Percentiles rank a stretch among this genome's conserved stretches.
These are phyloP conservation scores for Verticillium nonalfalfae DNA, from an alignment of 2,329 filamentous ascomycete genomes.

Conservation along the genomic window DNA sequence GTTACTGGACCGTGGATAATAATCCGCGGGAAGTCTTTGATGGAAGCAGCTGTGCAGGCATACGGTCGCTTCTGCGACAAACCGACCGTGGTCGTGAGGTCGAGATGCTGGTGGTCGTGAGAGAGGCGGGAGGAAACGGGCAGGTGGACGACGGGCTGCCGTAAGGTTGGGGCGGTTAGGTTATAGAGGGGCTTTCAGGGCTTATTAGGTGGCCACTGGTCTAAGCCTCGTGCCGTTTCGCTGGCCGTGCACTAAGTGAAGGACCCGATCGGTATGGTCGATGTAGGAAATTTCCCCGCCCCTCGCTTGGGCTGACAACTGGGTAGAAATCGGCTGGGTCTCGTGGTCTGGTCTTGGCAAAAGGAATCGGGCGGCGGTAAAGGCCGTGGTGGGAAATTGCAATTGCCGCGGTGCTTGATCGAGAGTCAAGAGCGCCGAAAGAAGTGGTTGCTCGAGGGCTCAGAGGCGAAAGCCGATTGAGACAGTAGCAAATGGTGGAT, in stretches of 20 bases:
- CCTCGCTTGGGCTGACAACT: slow-evolving; percentile 1
- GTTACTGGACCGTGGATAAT: slow-evolving; percentile 3
- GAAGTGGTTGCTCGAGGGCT: not conserved
- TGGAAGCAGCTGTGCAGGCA: not conserved
- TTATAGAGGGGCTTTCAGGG: slow-evolving; percentile 11
- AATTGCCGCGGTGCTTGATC: not conserved
- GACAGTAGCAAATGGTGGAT: not conserved
- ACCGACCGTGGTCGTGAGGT: not conserved
- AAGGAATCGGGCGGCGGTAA: not conserved
- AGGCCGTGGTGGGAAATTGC: not conserved
- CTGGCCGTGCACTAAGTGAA: slow-evolving; percentile 8
- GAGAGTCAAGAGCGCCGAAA: not conserved
- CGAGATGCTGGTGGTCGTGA: not conserved
- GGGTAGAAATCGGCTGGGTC: not conserved
- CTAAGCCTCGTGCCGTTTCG: slow-evolving; percentile 1
- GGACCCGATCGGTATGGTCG: not conserved
- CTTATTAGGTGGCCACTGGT: slow-evolving; percentile 11
- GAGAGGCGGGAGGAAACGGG: not conserved
- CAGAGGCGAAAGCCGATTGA: not conserved
- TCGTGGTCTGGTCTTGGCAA: not conserved
- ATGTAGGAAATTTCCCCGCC: slow-evolving; percentile 11
- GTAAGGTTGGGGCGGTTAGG: slow-evolving; percentile 5
- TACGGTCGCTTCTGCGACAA: slow-evolving; percentile 3
- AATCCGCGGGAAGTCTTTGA: not conserved
- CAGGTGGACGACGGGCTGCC: not conserved